Base-by-base conservation (phyloP, 176 grass and related monocot species). In the Cymbopogon citratus region DNA sequence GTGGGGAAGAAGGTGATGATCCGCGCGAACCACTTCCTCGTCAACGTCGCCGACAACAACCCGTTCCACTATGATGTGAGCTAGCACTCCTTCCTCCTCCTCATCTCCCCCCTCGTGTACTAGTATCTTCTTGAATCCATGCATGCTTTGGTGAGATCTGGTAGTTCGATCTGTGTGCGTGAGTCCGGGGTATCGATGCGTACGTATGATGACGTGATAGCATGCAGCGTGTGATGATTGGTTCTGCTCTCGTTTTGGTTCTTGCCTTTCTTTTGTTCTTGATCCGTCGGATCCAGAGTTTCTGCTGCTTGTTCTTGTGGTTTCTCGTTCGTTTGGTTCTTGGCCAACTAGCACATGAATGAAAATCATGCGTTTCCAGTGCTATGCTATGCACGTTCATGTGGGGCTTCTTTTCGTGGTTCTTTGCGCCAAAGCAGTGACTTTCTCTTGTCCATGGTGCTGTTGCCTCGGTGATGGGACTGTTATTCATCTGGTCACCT, bases 11-110 rank as follows among this genome's bases (percentile, higher is more conserved):
- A 33, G 31, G 31, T 33, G 31, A 33, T 33, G 31, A 33, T 33
- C 31, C 31, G 31, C 31, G 31, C 31, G 31, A 33, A 33, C 31
- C 31, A 33, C 31, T 33, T 33, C 31, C 31, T 33, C 40, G 87
- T 89, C 12, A 33, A 90, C 49, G 85, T 92, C 41, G 83, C 87
- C 44, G 83, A 94, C 66, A 87, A 90, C 87, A 81, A 85, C 60
- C 86, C 92, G 12, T 90, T 83, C 78, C 94, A 90, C 63, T 97
- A 97, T 44, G 85, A 94, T 41, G 94, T 97, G 74, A 97, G 91
- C 28, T 46, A 15, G 0, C 9, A n/a, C 16, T 7, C 21, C 27
- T 3, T 80, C 77, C 14, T 5, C 28, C 14, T 5, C 27, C 68
- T 73, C 11, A 11, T 38, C 19, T 5, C 51, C 68, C 66, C 8